These are phyloP conservation scores for Cupressus sempervirens DNA, from an alignment of 75 land plant genomes.

Conservation along the genomic window DNA sequence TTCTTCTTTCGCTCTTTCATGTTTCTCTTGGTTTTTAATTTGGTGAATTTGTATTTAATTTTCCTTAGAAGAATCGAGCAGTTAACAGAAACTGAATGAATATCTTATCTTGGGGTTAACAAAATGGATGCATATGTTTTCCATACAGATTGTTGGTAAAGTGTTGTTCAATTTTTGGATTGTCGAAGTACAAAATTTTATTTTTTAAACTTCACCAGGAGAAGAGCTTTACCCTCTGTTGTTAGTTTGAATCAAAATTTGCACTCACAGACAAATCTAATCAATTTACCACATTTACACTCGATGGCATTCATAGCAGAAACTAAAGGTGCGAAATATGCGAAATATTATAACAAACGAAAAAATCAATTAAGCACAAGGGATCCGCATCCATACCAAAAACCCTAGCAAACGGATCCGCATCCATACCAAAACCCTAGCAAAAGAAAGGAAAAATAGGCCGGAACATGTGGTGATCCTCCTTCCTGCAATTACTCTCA, in stretches of 20 bases:
- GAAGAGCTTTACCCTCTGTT: neutral
- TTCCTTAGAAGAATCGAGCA: neutral
- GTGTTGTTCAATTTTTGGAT: neutral
- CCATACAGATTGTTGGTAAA: neutral
- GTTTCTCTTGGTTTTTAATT: neutral
- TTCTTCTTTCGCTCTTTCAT: neutral
- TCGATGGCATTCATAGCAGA: too few species aligned
- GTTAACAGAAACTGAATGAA: neutral
- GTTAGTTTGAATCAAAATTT: neutral
- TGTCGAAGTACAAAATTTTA: neutral
- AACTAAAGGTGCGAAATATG: too few species aligned
- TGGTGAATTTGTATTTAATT: neutral
- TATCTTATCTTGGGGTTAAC: neutral
- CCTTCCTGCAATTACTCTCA: too few species aligned
- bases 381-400: too few species aligned
- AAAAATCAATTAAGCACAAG: too few species aligned
- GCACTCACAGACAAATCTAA: neutral
- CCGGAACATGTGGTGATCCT: too few species aligned
- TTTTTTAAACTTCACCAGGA: neutral
- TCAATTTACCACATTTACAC: too few species aligned
- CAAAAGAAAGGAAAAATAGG: too few species aligned
- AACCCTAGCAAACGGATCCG: too few species aligned
- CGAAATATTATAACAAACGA: too few species aligned
- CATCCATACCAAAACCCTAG: too few species aligned
- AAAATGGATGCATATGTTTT: neutral